A percentile compares a stretch with the other conserved stretches of the same genome.
Conservation (phyloP, 306 rosid genomes). For the Aeschynomene evenia region DNA sequence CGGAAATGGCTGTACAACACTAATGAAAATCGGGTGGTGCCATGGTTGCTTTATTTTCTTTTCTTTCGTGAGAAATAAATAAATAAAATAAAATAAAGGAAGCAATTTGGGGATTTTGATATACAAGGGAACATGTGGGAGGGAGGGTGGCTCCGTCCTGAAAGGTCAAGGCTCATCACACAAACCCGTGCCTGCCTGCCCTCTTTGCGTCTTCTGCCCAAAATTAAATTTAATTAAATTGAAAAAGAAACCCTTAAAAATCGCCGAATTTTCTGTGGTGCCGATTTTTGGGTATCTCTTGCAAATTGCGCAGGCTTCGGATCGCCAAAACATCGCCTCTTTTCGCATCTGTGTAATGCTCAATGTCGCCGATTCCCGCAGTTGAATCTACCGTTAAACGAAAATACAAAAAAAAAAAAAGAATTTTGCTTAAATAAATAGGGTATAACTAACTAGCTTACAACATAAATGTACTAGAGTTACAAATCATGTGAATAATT, state of each 20-base stretch:
- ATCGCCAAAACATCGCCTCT: constrained; percentile 60
- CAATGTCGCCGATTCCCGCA: constrained; percentile 41
- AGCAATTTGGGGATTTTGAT: neutral
- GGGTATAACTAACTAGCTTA: too few species aligned
- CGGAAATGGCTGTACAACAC: neutral
- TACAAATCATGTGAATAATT: neutral
- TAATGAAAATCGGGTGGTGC: neutral
- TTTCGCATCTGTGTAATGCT: constrained; percentile 29
- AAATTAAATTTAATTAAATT: neutral
- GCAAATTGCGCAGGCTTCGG: constrained; percentile 56
- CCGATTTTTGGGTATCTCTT: constrained; percentile 56
- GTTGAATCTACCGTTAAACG: constrained; percentile 25
- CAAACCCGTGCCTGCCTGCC: neutral
- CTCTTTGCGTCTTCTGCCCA: neutral
- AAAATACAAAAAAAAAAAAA: neutral
- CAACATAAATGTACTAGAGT: too few species aligned
- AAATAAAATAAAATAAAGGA: neutral
- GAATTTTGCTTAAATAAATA: neutral
- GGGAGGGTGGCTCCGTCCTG: neutral
- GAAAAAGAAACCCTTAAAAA: constrained; percentile 37
- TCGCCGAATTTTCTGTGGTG: constrained; percentile 75
- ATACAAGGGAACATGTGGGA: constrained; percentile 28
- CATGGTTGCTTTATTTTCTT: neutral
- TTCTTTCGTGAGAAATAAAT: neutral
- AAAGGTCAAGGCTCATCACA: neutral